Base-by-base conservation (phyloP, 2,329 filamentous ascomycete genomes). In the Pyricularia pennisetigena region DNA sequence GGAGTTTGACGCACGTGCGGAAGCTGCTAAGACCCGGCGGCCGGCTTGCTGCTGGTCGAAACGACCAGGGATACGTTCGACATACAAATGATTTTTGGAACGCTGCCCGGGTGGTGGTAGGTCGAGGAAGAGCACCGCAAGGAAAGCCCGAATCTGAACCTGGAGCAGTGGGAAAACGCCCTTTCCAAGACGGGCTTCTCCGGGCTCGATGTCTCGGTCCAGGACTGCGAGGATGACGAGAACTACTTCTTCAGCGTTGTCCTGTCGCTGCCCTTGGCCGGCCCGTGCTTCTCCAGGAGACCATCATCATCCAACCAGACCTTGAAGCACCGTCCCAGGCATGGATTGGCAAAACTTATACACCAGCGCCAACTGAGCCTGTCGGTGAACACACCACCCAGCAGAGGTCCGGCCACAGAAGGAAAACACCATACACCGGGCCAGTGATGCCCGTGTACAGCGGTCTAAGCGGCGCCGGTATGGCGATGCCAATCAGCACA, bases 381-480 rank as follows among this genome's bases (percentile, higher is more conserved):
- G 41, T 80, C 77, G 1, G 83, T 84, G 68, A 86, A 83, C 2
- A 78, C 84, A 30, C 85, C 84, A 4, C 85, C 85, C 5, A 87
- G 75, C 6, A 86, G 76, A 10, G 85, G 85, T 0, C 85, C 85
- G 57, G 82, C 74, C n/a, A 86, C 82, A 1, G 83, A 85, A 2
- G 83, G n/a, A n/a, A 79, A 16, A 86, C 72, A n/a, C 84, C 85
- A 70, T 86, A 86, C 0, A 86, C 78, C 72, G 82, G 80, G 23
- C 83, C 84, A 68, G 87, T 86, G 62, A 86, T 75, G 67, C 80
- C 81, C 73, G 86, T 83, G 69, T 85, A 89, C 74, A 86, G 81
- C 2, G 83, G 86, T 30, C 88, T 78, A 72, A 86, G 87, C 64
- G 83, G 82, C 1, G 90, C 79, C 3, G 87, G 87, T 0, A 89